Evolutionary conservation across 495 filamentous ascomycete species (phyloP).

Genomic region (Aspergillus kassunensis): DNA sequence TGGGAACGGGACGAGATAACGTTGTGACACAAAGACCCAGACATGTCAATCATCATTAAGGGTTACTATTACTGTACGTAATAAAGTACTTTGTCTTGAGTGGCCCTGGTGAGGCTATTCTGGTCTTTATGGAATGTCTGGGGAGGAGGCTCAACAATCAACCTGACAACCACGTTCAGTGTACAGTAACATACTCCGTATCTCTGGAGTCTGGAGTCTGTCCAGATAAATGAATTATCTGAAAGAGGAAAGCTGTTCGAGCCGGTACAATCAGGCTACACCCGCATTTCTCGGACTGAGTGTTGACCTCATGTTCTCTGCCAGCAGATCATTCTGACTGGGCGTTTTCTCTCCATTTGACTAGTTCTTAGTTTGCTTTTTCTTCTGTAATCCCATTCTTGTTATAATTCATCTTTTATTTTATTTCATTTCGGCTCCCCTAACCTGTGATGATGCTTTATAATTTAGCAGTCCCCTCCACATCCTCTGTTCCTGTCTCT

Average conservation of each 20-base stretch:
- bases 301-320: too few relatives aligned
- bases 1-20: background rate
- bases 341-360: slow-evolving; percentile 14
- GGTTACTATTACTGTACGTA: too few relatives aligned
- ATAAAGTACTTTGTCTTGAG: too few relatives aligned
- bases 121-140: slow-evolving; percentile 1
- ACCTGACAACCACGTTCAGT: background rate
- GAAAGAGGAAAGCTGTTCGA: too few relatives aligned
- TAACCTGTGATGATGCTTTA: too few relatives aligned
- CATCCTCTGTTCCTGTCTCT: slow-evolving; percentile 10
- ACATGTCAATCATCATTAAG: slow-evolving; percentile 2
- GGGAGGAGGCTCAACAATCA: slow-evolving; percentile 18
- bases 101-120: background rate
- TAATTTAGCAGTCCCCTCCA: background rate
- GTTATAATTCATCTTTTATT: slow-evolving; percentile 2
- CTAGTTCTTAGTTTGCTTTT: slow-evolving; percentile 18
- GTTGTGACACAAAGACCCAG: background rate
- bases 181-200: background rate
- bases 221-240: too few relatives aligned
- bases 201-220: too few relatives aligned
- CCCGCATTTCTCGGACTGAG: slow-evolving; percentile 10
- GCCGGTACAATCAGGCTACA: too few relatives aligned
- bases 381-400: slow-evolving; percentile 6
- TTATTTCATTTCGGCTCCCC: too few relatives aligned
- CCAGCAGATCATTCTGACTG: slow-evolving; percentile 13